Conservation (phyloP, 257 asterid genomes). For the Primulina tabacum region DNA sequence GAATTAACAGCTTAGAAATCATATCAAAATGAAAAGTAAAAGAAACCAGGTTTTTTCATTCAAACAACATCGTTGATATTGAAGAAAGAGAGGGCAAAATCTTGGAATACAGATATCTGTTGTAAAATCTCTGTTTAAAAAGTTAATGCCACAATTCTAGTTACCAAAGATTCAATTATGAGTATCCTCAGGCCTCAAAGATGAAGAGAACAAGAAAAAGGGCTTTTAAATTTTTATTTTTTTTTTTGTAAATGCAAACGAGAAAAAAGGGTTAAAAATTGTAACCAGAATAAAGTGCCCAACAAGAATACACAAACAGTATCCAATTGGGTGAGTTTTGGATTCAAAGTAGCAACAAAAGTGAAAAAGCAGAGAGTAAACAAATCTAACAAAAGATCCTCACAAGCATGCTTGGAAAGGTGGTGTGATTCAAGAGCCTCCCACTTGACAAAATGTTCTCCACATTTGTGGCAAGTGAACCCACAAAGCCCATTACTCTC, state of each 20-base stretch:
- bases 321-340: neutral
- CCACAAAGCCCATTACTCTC: conserved; percentile 39
- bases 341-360: conserved; percentile 8
- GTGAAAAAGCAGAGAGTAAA: conserved; percentile 7
- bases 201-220: neutral
- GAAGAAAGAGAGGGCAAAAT: neutral
- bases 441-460: conserved; percentile 79
- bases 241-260: no score
- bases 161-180: neutral
- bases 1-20: neutral
- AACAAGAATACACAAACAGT: neutral
- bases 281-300: neutral
- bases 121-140: neutral
- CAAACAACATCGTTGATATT: neutral
- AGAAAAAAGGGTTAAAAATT: neutral
- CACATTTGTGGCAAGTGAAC: conserved; percentile 70
- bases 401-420: conserved; percentile 86
- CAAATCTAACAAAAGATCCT: neutral
- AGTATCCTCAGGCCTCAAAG: no score
- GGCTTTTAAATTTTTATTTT: no score
- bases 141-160: neutral
- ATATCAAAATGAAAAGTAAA: neutral
- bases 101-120: neutral
- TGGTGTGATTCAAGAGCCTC: conserved; percentile 85
- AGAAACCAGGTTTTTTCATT: neutral